phyloP scores from a whole-genome alignment of 148 eudicot genomes.

The Nyssa sinensis region DNA sequence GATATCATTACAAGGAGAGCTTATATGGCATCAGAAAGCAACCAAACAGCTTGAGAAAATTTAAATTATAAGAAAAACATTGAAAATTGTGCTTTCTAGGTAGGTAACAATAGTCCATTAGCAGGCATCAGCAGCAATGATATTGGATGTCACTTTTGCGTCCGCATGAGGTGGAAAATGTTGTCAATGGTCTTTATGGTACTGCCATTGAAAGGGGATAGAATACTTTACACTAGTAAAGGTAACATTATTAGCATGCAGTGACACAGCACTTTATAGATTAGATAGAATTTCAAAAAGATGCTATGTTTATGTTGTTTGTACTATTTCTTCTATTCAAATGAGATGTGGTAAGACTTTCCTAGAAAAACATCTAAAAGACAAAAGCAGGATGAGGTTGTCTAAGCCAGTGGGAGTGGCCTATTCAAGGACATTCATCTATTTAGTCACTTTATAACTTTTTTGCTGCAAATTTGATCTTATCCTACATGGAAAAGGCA shows the following conservation, averaged over 20 bases:
- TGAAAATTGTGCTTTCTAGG: not conserved
- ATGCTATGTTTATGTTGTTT: not conserved
- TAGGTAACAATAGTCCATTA: slow-evolving; percentile 9
- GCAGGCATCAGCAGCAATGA: slow-evolving; percentile 10
- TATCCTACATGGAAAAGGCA: too few species aligned
- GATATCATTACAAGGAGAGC: not conserved
- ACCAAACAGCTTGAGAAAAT: not conserved
- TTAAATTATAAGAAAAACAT: not conserved
- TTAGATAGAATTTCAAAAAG: slow-evolving; percentile 6
- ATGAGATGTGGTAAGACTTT: not conserved
- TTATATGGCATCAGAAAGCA: slow-evolving; percentile 9
- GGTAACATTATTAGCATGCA: not conserved
- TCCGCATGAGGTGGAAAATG: not conserved
- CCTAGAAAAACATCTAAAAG: not conserved
- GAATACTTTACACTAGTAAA: not conserved
- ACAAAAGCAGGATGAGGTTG: not conserved
- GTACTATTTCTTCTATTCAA: not conserved
- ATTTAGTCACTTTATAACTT: too few species aligned
- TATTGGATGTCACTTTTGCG: slow-evolving; percentile 15
- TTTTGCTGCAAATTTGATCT: not conserved
- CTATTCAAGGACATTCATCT: not conserved
- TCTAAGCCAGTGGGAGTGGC: not conserved
- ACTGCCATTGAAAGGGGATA: not conserved
- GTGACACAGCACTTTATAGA: not conserved
- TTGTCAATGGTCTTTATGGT: slow-evolving; percentile 3